Conservation (phyloP, 1,284 basidiomycete species). For the Rhodotorula glutinis region DNA sequence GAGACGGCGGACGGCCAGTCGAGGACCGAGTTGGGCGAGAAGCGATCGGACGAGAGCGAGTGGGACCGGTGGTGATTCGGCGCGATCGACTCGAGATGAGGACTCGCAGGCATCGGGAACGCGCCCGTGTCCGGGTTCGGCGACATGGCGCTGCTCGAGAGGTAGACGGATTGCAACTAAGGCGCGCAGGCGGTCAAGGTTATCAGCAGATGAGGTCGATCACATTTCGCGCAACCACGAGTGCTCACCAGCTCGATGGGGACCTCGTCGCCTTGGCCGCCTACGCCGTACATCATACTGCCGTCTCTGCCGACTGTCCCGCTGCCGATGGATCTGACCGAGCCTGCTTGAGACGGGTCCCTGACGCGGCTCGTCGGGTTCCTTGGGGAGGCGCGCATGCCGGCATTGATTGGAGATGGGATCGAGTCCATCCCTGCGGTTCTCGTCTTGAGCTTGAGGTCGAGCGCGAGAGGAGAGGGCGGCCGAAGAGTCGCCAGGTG, state of each 20-base stretch:
- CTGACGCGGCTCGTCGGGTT: slow-evolving; percentile 3
- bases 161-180: slow-evolving; percentile 40
- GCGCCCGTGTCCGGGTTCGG: slow-evolving; percentile 6
- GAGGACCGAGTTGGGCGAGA: slow-evolving; percentile 11
- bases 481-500: no score
- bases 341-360: slow-evolving; percentile 13
- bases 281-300: slow-evolving; percentile 15
- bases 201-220: not conserved
- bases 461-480: no score
- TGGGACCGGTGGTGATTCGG: not conserved
- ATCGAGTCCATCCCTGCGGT: not conserved
- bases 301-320: slow-evolving; percentile 20
- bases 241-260: slow-evolving; percentile 33
- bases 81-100: not conserved
- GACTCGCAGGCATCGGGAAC: slow-evolving; percentile 3
- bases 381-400: not conserved
- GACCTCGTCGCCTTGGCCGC: slow-evolving; percentile 9
- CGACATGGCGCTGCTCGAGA: slow-evolving; percentile 13
- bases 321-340: slow-evolving; percentile 8
- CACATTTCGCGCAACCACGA: not conserved
- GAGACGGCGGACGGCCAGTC: slow-evolving; percentile 57
- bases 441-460: no score
- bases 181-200: not conserved
- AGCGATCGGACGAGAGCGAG: slow-evolving; percentile 21
- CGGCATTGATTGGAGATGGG: not conserved